Evolutionary conservation across 2,329 filamentous ascomycete species (phyloP).

Genomic region (Colletotrichum lupini): DNA sequence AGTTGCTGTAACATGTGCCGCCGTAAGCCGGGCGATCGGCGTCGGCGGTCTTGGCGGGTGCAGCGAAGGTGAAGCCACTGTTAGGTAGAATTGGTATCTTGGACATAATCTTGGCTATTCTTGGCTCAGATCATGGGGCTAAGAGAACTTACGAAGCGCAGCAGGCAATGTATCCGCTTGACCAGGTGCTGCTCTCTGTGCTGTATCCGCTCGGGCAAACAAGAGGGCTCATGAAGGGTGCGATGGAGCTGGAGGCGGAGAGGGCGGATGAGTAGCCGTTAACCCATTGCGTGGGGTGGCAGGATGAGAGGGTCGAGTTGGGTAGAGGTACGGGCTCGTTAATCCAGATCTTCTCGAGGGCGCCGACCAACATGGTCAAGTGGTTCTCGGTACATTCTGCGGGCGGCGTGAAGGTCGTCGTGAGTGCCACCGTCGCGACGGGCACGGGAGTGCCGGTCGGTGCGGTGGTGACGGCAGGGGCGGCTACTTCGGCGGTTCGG

Average conservation of each 20-base stretch:
- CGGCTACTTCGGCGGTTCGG: background rate
- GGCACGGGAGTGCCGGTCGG: background rate
- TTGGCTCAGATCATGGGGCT: background rate
- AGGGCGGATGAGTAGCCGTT: constrained; percentile 24
- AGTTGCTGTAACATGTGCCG: constrained; percentile 33
- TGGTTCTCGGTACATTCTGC: constrained; percentile 27
- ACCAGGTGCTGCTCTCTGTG: constrained; percentile 29
- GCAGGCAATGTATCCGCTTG: constrained; percentile 29
- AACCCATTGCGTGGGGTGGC: constrained; percentile 29
- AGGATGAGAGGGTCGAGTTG: constrained; percentile 26
- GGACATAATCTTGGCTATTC: background rate
- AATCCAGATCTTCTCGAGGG: constrained; percentile 34
- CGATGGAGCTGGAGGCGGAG: constrained; percentile 29
- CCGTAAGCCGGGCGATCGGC: constrained; percentile 29
- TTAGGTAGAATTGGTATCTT: background rate
- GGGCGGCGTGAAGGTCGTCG: constrained; percentile 30
- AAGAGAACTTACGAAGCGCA: constrained; percentile 14
- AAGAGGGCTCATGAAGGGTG: constrained; percentile 28
- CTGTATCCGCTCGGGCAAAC: constrained; percentile 30
- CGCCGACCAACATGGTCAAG: constrained; percentile 32
- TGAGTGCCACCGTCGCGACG: constrained; percentile 22
- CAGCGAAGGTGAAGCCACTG: constrained; percentile 30
- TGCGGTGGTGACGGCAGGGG: background rate
- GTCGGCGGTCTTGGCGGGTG: constrained; percentile 14
- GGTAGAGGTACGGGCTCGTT: constrained; percentile 30